Evolutionary conservation across 345 rosid genomes (phyloP).

Genomic region (Gossypium longicalyx): DNA sequence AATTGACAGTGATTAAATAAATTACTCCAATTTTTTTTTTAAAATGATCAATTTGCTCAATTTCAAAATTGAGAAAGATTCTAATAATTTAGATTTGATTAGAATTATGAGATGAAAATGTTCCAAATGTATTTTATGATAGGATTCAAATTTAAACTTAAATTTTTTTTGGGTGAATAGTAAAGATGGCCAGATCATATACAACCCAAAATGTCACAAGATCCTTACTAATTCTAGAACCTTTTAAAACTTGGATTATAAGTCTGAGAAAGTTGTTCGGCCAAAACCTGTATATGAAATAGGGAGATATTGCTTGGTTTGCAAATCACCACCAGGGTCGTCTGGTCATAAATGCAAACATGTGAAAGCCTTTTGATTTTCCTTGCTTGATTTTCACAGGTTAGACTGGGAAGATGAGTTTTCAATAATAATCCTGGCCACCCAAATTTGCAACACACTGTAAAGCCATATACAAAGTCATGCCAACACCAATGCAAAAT

Average conservation of each 20-base stretch:
- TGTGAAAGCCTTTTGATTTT: conserved; percentile 23
- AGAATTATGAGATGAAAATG: too few relatives aligned
- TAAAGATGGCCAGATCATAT: background rate
- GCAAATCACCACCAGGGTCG: conserved; percentile 9
- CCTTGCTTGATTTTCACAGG: background rate
- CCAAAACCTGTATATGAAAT: background rate
- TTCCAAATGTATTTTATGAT: too few relatives aligned
- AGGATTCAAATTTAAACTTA: too few relatives aligned
- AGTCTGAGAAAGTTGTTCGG: background rate
- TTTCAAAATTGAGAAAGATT: too few relatives aligned
- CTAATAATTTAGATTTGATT: too few relatives aligned
- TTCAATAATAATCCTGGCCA: conserved; percentile 1
- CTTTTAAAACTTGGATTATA: too few relatives aligned
- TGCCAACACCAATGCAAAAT: conserved; percentile 18
- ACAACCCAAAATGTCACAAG: conserved; percentile 9
- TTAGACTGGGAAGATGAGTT: background rate
- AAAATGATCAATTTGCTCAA: too few relatives aligned
- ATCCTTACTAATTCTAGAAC: background rate
- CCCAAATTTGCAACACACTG: conserved; percentile 21
- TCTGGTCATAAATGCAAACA: conserved; percentile 31
- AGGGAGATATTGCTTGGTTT: conserved; percentile 13
- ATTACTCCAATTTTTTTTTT: too few relatives aligned
- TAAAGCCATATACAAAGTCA: conserved; percentile 28
- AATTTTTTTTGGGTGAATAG: background rate
- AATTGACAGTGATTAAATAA: too few relatives aligned